phyloP scores from a whole-genome alignment of 306 rosid genomes.

The Quercus engelmannii region DNA sequence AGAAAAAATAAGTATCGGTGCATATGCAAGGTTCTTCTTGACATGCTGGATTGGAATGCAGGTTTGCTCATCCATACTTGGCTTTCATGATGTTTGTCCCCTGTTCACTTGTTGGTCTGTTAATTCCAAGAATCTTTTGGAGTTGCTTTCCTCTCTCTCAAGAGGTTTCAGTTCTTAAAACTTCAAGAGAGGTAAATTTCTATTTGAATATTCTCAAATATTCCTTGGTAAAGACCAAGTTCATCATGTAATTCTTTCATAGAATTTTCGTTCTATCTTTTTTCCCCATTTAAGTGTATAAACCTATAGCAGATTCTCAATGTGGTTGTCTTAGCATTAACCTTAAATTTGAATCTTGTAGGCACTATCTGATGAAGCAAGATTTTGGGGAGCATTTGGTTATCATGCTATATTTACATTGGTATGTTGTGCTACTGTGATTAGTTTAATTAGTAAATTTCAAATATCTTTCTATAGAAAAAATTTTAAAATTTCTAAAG shows the following conservation, averaged over 20 bases:
- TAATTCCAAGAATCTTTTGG: conserved; percentile 76
- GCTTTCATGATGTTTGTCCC: too few species aligned
- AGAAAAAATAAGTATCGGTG: too few species aligned
- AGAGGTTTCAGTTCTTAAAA: conserved; percentile 49
- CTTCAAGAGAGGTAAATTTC: conserved; percentile 66
- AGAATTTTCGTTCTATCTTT: not conserved
- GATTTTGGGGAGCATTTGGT: conserved; percentile 97
- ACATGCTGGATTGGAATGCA: too few species aligned
- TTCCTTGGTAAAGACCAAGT: not conserved
- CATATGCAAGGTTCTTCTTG: too few species aligned
- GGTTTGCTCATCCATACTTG: too few species aligned
- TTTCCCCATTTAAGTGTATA: not conserved
- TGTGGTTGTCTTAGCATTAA: conserved; percentile 14
- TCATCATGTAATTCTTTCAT: not conserved
- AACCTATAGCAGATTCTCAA: not conserved
- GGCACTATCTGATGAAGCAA: conserved; percentile 76
- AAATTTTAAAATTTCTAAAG: conserved; percentile 32
- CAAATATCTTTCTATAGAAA: conserved; percentile 1
- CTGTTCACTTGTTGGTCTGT: conserved; percentile 76
- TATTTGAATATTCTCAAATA: not conserved
- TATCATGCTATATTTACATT: conserved; percentile 62
- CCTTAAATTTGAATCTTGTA: conserved; percentile 39
- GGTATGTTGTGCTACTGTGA: conserved; percentile 41
- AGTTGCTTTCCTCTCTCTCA: conserved; percentile 60
- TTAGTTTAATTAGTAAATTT: conserved; percentile 7